Evolutionary conservation across 208 protist species (phyloP).

Genomic region (Acanthamoeba royreba): DNA sequence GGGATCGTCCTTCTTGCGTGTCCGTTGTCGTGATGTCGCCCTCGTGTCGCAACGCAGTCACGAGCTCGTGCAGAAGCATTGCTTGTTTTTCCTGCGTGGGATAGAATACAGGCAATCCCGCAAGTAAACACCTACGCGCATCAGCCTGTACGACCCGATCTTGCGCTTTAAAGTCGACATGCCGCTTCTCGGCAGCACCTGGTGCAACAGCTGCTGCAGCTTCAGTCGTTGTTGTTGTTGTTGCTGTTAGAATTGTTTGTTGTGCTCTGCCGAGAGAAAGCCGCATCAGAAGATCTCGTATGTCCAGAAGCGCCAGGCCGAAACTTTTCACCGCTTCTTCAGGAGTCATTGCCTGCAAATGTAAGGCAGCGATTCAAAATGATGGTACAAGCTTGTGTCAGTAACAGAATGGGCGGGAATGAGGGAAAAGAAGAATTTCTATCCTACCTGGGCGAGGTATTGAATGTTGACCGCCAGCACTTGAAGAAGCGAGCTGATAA

Average conservation of each 20-base stretch:
- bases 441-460: neutral
- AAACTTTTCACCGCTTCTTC: neutral
- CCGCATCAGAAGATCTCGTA: neutral
- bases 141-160: neutral
- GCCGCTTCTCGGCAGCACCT: neutral
- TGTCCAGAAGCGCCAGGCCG: neutral
- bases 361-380: too few species aligned
- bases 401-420: too few species aligned
- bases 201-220: neutral
- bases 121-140: neutral
- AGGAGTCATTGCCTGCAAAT: neutral
- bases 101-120: neutral
- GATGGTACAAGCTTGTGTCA: neutral
- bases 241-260: neutral
- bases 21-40: neutral
- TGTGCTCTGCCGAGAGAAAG: neutral
- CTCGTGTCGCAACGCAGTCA: neutral
- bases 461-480: neutral
- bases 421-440: neutral
- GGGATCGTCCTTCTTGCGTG: neutral
- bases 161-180: neutral
- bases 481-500: neutral
- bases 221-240: neutral
- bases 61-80: neutral
- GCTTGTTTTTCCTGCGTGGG: neutral